phyloP scores from a whole-genome alignment of 1,139 yeast species.

The Blastobotrys raffinosifermentans region DNA sequence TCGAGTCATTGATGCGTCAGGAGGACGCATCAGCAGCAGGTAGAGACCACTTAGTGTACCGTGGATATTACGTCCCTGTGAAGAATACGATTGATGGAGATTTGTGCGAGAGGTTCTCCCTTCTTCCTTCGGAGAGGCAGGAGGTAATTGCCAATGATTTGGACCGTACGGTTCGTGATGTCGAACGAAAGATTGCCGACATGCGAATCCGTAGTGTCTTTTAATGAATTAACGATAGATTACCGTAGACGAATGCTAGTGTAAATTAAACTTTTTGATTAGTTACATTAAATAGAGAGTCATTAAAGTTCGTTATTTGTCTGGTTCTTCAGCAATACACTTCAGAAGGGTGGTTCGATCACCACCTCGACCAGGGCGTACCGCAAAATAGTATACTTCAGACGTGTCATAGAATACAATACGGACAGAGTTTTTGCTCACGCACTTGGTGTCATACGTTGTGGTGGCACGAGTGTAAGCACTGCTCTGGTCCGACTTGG shows the following conservation, averaged over 20 bases:
- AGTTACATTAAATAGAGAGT: neutral
- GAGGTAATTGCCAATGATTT: slow-evolving; percentile 46
- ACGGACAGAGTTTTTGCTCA: slow-evolving; percentile 10
- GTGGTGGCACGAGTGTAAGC: slow-evolving; percentile 4
- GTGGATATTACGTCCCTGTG: slow-evolving; percentile 76
- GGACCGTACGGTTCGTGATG: slow-evolving; percentile 53
- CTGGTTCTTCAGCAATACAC: slow-evolving; percentile 3
- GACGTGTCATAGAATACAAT: slow-evolving; percentile 13
- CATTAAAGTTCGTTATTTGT: neutral
- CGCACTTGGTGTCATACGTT: slow-evolving; percentile 4
- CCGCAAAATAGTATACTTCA: slow-evolving; percentile 12
- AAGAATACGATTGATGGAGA: slow-evolving; percentile 85
- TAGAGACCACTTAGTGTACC: slow-evolving; percentile 58
- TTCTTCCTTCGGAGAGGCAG: slow-evolving; percentile 38
- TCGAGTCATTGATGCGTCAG: slow-evolving; percentile 48
- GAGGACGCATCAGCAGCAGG: slow-evolving; percentile 46
- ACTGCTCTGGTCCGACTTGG: neutral
- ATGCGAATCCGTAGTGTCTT: slow-evolving; percentile 46
- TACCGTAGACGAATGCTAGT: neutral
- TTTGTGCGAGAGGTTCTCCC: slow-evolving; percentile 54
- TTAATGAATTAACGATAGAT: slow-evolving; percentile 9
- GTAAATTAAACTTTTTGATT: neutral
- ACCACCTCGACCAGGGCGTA: slow-evolving; percentile 11
- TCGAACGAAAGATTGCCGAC: slow-evolving; percentile 56
- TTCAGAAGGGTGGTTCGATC: slow-evolving; percentile 11